These are phyloP conservation scores for Macrophomina phaseolina DNA, from an alignment of 2,329 filamentous ascomycete species.

Conservation along the genomic window DNA sequence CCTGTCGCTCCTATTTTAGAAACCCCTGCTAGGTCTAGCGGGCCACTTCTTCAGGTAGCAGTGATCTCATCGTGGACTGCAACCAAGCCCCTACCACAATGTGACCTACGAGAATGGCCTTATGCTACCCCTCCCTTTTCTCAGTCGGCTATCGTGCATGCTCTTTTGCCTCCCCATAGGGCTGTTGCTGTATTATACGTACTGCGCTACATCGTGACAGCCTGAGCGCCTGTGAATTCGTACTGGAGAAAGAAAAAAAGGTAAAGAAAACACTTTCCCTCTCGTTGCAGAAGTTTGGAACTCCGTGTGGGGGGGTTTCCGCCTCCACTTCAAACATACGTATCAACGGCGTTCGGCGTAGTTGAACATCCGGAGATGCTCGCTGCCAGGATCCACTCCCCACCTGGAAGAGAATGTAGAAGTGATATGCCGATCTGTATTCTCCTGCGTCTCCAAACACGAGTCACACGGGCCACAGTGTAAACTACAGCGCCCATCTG, in stretches of 20 bases:
- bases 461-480: constrained; percentile 16
- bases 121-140: not conserved
- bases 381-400: not conserved
- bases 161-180: not conserved
- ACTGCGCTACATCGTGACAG: not conserved
- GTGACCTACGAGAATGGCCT: not conserved
- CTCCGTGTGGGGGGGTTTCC: not conserved
- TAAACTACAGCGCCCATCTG: not conserved
- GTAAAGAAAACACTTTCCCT: not conserved
- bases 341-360: not conserved
- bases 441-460: constrained; percentile 22
- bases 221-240: not conserved
- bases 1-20: constrained; percentile 19
- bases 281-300: not conserved
- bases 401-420: not conserved
- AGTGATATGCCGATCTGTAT: constrained; percentile 6
- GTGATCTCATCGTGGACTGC: not conserved
- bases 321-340: not conserved
- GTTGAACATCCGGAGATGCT: not conserved
- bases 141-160: not conserved
- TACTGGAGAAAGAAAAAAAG: not conserved
- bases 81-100: not conserved
- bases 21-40: not conserved
- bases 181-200: not conserved
- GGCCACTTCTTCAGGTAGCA: not conserved